Conservation (phyloP, 257 asterid genomes). For the Schizonepeta tenuifolia region DNA sequence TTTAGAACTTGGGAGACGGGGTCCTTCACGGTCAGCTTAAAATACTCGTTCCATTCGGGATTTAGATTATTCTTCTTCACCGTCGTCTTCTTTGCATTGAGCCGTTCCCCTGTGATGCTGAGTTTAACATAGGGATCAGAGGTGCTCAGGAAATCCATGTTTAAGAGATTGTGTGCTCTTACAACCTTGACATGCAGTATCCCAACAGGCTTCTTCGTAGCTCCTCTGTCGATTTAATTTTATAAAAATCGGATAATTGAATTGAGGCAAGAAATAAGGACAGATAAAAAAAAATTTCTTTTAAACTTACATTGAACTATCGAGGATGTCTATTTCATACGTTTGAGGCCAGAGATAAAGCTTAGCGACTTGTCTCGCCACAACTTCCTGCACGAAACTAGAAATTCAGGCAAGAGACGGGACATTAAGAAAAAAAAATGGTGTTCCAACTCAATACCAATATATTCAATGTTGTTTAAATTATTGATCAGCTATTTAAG, state of each 20-base stretch:
- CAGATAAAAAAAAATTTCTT: background rate
- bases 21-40: conserved; percentile 78
- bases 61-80: conserved; percentile 72
- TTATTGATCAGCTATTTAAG: background rate
- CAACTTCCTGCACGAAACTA: conserved; percentile 56
- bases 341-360: conserved; percentile 79
- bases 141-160: conserved; percentile 63
- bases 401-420: background rate
- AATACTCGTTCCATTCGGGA: conserved; percentile 78
- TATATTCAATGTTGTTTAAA: background rate
- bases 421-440: background rate
- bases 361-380: conserved; percentile 56
- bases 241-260: background rate
- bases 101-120: conserved; percentile 67
- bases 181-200: conserved; percentile 76
- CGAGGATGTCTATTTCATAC: conserved; percentile 66
- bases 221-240: conserved; percentile 49
- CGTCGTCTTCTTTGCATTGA: conserved; percentile 62
- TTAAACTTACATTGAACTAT: conserved; percentile 65
- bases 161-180: conserved; percentile 62
- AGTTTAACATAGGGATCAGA: conserved; percentile 91
- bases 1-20: conserved; percentile 68
- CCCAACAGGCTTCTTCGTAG: conserved; percentile 82
- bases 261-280: background rate
- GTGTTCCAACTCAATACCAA: background rate